Evolutionary conservation across 345 rosid genomes (phyloP).

Genomic region (Salix exigua): DNA sequence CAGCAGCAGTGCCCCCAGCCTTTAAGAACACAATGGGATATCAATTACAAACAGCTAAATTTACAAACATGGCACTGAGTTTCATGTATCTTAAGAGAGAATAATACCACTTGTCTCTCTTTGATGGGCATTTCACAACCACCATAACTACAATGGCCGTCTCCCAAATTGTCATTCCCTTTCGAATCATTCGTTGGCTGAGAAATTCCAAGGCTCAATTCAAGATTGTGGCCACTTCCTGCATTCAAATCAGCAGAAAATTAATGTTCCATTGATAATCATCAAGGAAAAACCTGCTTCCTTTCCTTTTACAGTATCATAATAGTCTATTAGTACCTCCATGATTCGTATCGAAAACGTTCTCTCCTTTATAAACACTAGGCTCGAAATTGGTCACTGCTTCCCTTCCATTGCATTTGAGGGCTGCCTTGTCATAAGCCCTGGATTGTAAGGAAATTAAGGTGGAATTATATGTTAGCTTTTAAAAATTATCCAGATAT

Average conservation of each 20-base stretch:
- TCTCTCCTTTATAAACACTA: slow-evolving; percentile 54
- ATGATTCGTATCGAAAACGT: slow-evolving; percentile 28
- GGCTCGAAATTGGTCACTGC: slow-evolving; percentile 36
- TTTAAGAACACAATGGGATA: slow-evolving; percentile 15
- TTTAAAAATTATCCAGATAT: slow-evolving; percentile 18
- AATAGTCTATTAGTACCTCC: slow-evolving; percentile 42
- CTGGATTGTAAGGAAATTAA: slow-evolving; percentile 53
- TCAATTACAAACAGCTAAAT: background rate
- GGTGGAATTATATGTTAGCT: slow-evolving; percentile 38
- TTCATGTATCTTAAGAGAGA: background rate
- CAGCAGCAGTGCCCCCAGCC: slow-evolving; percentile 25
- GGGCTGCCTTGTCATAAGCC: slow-evolving; percentile 92
- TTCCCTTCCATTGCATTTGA: slow-evolving; percentile 32
- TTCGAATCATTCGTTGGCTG: slow-evolving; percentile 20
- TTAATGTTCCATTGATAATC: too few species aligned
- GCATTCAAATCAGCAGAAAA: slow-evolving; percentile 7
- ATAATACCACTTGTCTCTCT: slow-evolving; percentile 10
- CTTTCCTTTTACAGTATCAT: background rate
- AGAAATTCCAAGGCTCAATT: slow-evolving; percentile 28
- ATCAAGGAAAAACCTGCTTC: background rate
- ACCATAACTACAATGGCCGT: background rate
- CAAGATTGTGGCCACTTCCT: slow-evolving; percentile 53
- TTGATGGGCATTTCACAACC: background rate
- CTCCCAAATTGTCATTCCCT: slow-evolving; percentile 9
- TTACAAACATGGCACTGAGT: background rate